Conservation (phyloP, 1,139 yeast genomes). For the Hansenula sp. region DNA sequence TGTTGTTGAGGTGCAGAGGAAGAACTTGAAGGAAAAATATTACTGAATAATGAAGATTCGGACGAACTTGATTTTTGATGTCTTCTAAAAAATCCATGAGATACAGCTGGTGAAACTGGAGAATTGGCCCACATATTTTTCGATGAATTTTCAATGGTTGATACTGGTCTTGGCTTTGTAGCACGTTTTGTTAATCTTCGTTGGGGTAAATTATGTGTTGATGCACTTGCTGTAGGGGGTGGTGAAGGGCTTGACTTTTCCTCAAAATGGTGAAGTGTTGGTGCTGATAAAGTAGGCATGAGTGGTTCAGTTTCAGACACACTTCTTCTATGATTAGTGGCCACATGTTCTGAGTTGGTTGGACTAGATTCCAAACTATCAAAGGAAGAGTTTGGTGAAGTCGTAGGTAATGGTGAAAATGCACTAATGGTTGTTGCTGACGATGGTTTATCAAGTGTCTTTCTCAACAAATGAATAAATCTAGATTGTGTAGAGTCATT, state of each 20-base stretch:
- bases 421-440: constrained; percentile 16
- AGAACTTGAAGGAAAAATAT: constrained; percentile 22
- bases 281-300: constrained; percentile 28
- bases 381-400: constrained; percentile 13
- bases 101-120: constrained; percentile 39
- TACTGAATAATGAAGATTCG: constrained; percentile 40
- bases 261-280: constrained; percentile 9
- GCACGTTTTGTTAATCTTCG: neutral
- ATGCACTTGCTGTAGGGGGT: neutral
- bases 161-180: constrained; percentile 40
- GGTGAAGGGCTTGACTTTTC: neutral
- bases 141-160: constrained; percentile 42
- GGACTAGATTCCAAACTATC: constrained; percentile 18
- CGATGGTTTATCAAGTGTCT: constrained; percentile 37
- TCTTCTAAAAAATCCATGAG: constrained; percentile 52
- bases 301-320: constrained; percentile 6
- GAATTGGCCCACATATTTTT: constrained; percentile 20
- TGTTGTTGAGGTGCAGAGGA: neutral
- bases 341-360: constrained; percentile 8
- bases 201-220: neutral
- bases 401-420: constrained; percentile 7
- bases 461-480: constrained; percentile 50
- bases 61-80: constrained; percentile 55
- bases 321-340: constrained; percentile 15
- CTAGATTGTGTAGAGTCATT: constrained; percentile 47